phyloP scores from a whole-genome alignment of 345 rosid genomes.

The Eucalyptus erythrocorys region DNA sequence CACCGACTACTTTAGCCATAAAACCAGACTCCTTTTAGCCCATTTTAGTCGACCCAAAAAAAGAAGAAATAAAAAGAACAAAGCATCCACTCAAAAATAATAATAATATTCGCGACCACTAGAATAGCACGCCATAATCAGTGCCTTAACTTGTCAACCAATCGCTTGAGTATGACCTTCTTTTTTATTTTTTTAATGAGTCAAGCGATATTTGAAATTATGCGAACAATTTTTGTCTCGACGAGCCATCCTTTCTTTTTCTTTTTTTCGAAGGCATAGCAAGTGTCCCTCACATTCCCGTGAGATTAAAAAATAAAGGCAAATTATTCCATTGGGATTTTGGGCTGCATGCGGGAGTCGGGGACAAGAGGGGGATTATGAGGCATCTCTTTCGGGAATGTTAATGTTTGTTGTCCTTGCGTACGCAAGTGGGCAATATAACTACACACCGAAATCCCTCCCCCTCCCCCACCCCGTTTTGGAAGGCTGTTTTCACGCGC shows the following conservation, averaged over 20 bases:
- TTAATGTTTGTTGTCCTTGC: neutral
- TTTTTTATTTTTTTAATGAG: too few relatives aligned
- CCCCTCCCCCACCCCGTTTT: neutral
- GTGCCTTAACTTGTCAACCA: neutral
- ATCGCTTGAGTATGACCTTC: neutral
- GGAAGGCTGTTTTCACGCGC: neutral
- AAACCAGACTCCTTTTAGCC: neutral
- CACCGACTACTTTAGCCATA: neutral
- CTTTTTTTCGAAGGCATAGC: neutral
- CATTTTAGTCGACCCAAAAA: neutral
- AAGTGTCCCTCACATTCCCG: neutral
- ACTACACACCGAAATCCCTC: neutral
- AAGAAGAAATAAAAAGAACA: fast-evolving
- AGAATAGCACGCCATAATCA: neutral
- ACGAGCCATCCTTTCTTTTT: neutral
- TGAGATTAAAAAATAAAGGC: neutral
- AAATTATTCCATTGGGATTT: neutral
- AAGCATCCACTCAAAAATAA: neutral
- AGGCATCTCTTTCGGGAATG: neutral
- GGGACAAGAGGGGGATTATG: neutral
- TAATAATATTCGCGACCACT: fast-evolving
- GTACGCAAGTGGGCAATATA: neutral
- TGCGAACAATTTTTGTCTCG: neutral
- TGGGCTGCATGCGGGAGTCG: neutral
- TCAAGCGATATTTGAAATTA: too few relatives aligned